Base-by-base conservation (phyloP, 352 stramenopile genomes). In the Globisporangium yorkense region DNA sequence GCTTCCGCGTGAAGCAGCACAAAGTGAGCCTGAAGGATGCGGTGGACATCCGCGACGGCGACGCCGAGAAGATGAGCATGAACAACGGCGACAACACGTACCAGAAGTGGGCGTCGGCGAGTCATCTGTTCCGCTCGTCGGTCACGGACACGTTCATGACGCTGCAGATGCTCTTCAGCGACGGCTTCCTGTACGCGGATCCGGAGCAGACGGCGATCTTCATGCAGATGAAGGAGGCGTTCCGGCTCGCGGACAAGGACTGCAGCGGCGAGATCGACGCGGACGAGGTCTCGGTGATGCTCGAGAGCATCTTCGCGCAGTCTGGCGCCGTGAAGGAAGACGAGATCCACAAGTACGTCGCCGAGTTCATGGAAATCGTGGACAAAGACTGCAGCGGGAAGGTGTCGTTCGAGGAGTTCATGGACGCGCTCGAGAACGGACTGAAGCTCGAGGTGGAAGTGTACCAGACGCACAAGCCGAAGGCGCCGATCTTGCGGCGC, bases 211-310 rank as follows among this genome's bases (percentile, higher is more conserved):
- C 84, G 0, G 84, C 84, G 13, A 66, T 93, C 53, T 93, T 92
- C 60, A 89, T 93, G 84, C 84, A 93, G 59, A 93, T 93, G 72
- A 93, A 93, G 55, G 81, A 93, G 53, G 84, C 84, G 0, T 93
- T 93, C 62, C 76, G 84, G 13, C 57, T 88, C 0, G 84, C 81
- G 0, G 84, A 93, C 60, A 87, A 77, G 55, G 84, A 93, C 43
- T 88, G 84, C 61, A 91, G 80, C 37, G 84, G 84, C 7, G 84
- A 93, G 53, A 88, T 92, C 37, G 77, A 93, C 37, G 80, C 79
- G 0, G 79, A 90, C 33, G 84, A 93, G 61, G 84, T 93, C 9
- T 74, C 74, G 0, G 66, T 80, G 21, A 88, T 93, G 80, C 66
- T 93, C 3, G 73, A 88, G 54, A 83, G 63, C 13, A 92, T 94